Evolutionary conservation across 345 rosid genomes (phyloP).

Genomic region (Rhizophora mangle): DNA sequence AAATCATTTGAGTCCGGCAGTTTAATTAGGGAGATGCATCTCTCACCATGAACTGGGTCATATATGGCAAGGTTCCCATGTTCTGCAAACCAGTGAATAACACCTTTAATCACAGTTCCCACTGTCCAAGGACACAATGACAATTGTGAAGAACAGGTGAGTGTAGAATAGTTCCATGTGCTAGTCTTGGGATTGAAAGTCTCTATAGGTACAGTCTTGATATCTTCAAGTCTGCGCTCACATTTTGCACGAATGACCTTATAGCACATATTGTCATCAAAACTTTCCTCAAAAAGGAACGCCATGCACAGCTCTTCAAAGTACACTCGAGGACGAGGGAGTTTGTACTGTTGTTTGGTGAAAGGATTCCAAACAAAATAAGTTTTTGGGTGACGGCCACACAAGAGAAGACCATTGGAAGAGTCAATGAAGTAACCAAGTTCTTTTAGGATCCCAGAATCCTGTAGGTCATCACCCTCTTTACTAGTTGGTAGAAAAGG

Average conservation of each 20-base stretch:
- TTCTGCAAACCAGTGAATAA: constrained; percentile 52
- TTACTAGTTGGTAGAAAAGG: constrained; percentile 48
- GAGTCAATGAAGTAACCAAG: constrained; percentile 68
- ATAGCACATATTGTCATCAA: constrained; percentile 37
- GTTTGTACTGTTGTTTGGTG: constrained; percentile 31
- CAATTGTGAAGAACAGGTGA: constrained; percentile 38
- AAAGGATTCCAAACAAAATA: constrained; percentile 55
- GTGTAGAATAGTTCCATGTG: constrained; percentile 53
- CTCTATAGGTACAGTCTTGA: constrained; percentile 42
- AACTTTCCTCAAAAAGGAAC: constrained; percentile 44
- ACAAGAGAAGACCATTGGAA: constrained; percentile 52
- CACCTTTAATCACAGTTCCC: constrained; percentile 45
- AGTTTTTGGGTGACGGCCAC: constrained; percentile 66
- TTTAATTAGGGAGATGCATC: constrained; percentile 33
- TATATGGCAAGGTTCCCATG: constrained; percentile 48
- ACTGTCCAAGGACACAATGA: constrained; percentile 51
- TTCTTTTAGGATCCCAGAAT: constrained; percentile 41
- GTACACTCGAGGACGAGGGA: constrained; percentile 55
- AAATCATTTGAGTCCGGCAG: constrained; percentile 47
- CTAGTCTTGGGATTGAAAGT: constrained; percentile 47
- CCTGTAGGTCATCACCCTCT: constrained; percentile 53
- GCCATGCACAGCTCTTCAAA: constrained; percentile 57
- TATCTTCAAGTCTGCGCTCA: constrained; percentile 27
- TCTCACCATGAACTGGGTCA: constrained; percentile 39
- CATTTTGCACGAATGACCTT: constrained; percentile 59